A percentile compares a stretch with the other conserved stretches of the same genome.
These are phyloP conservation scores for Serpula lacrymans DNA, from an alignment of 768 basidiomycete species.

Conservation along the genomic window DNA sequence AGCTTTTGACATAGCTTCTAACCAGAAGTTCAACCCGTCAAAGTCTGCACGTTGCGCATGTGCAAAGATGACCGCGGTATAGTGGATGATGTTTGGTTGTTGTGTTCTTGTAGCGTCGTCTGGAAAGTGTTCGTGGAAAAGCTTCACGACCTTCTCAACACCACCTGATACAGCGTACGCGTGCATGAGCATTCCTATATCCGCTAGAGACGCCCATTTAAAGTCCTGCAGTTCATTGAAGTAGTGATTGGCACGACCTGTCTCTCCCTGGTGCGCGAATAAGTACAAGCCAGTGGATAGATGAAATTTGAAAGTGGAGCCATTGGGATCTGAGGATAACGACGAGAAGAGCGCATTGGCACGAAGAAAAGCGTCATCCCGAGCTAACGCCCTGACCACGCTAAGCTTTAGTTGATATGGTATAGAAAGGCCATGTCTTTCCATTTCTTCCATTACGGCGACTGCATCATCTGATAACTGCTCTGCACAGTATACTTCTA, in stretches of 20 bases:
- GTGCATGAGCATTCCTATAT: constrained; percentile 50
- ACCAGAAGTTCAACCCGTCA: constrained; percentile 50
- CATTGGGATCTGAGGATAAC: constrained; percentile 17
- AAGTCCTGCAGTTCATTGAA: constrained; percentile 34
- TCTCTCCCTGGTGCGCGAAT: constrained; percentile 50
- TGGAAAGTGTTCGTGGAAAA: constrained; percentile 59
- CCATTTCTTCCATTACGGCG: constrained; percentile 40
- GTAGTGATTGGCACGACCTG: constrained; percentile 38
- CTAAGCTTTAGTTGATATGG: constrained; percentile 25
- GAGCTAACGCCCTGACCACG: constrained; percentile 43
- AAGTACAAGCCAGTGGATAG: constrained; percentile 49
- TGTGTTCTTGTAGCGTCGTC: constrained; percentile 21
- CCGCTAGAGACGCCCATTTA: constrained; percentile 21
- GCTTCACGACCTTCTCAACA: constrained; percentile 35
- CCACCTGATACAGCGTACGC: constrained; percentile 48
- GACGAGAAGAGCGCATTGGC: constrained; percentile 44
- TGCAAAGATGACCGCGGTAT: constrained; percentile 54
- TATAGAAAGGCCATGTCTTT: constrained; percentile 30
- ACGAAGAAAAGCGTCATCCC: constrained; percentile 31
- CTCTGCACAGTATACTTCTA: constrained; percentile 35
- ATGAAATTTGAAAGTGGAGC: constrained; percentile 17
- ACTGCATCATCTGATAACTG: constrained; percentile 34
- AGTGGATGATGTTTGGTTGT: constrained; percentile 48
- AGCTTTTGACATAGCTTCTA: constrained; percentile 46
- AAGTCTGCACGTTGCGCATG: constrained; percentile 45